These are phyloP conservation scores for Typha latifolia DNA, from an alignment of 176 grass and related monocot species.

Conservation along the genomic window DNA sequence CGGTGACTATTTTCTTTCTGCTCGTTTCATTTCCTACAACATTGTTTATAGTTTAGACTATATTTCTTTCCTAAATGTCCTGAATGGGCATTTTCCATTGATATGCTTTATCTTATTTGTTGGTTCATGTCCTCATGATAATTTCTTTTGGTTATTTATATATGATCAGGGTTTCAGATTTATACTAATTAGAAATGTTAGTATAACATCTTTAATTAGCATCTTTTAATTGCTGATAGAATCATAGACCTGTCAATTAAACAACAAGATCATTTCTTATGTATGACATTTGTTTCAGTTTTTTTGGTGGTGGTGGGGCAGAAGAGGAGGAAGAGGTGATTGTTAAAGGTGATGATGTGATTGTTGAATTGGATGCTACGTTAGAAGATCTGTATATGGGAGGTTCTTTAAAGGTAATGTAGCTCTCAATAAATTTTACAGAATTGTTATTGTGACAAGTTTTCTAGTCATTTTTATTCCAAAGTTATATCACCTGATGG, in stretches of 20 bases:
- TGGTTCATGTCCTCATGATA: too few relatives aligned
- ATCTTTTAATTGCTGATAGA: not conserved
- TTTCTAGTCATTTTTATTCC: too few relatives aligned
- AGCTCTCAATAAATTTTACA: not conserved
- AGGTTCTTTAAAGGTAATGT: slow-evolving; percentile 77
- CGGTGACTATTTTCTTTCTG: too few relatives aligned
- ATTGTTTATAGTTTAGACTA: too few relatives aligned
- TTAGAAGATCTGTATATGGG: slow-evolving; percentile 98
- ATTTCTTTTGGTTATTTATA: too few relatives aligned
- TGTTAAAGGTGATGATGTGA: slow-evolving; percentile 86
- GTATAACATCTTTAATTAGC: not conserved
- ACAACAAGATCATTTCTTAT: not conserved
- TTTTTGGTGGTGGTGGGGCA: slow-evolving; percentile 74
- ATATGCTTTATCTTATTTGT: too few relatives aligned
- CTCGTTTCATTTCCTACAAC: too few relatives aligned
- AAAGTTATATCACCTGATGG: too few relatives aligned
- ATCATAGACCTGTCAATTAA: not conserved
- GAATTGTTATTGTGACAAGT: not conserved
- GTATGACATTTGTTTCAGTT: slow-evolving; percentile 36
- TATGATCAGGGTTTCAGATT: too few relatives aligned
- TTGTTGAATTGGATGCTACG: slow-evolving; percentile 94
- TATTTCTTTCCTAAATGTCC: too few relatives aligned
- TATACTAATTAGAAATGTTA: too few relatives aligned
- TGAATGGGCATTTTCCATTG: too few relatives aligned
- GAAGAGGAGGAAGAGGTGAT: slow-evolving; percentile 87